phyloP scores from a whole-genome alignment of 768 basidiomycete genomes.

The Trametopsis cervina region DNA sequence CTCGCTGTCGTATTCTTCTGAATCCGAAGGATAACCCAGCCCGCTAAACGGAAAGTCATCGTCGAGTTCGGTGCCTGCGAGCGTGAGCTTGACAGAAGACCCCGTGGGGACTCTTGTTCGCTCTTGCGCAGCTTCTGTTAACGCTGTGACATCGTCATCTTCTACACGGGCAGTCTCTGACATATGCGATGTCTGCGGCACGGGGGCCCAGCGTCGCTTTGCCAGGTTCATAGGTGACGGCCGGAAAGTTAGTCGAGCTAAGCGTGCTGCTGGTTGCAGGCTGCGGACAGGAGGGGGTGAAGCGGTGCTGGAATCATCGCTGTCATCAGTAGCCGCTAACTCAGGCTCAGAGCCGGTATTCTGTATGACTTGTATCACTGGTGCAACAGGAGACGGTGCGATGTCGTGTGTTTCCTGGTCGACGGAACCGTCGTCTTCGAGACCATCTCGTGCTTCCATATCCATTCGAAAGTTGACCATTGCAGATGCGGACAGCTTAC shows the following conservation, averaged over 20 bases:
- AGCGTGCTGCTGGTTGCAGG: neutral
- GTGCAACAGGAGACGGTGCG: neutral
- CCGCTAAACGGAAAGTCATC: neutral
- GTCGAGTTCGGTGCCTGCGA: neutral
- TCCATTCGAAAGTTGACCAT: too few species aligned
- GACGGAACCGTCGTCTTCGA: neutral
- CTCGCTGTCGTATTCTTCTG: neutral
- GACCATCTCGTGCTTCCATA: too few species aligned
- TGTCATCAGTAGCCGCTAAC: neutral
- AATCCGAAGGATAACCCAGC: neutral
- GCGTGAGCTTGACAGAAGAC: neutral
- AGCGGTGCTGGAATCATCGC: neutral
- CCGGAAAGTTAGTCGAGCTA: constrained; percentile 15
- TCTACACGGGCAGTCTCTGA: neutral
- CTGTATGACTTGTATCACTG: neutral
- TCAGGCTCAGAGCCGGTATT: neutral
- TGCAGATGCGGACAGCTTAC: constrained; percentile 9
- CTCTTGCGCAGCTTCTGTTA: neutral
- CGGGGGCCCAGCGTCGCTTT: constrained; percentile 21
- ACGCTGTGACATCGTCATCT: neutral
- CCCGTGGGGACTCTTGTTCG: neutral
- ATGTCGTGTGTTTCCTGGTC: neutral
- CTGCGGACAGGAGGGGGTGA: neutral
- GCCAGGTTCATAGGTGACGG: constrained; percentile 24
- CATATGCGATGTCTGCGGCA: neutral